Evolutionary conservation across 768 basidiomycete species (phyloP).

Genomic region (Trametes elegans): DNA sequence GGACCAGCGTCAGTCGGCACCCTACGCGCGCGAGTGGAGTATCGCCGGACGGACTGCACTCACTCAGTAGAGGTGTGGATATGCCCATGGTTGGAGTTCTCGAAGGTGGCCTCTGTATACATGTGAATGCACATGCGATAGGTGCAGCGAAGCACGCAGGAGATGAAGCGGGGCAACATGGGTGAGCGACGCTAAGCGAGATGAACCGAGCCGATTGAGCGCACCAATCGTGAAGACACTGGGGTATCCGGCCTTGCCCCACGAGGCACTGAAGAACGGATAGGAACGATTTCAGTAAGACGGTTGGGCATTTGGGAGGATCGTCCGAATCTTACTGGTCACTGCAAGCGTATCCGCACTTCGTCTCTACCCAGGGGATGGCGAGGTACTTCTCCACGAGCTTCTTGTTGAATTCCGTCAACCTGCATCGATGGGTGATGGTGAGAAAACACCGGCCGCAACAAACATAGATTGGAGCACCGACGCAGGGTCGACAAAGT

Average conservation of each 20-base stretch:
- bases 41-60: constrained; percentile 31
- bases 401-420: constrained; percentile 78
- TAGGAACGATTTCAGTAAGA: constrained; percentile 25
- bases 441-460: constrained; percentile 1
- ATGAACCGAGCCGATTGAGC: constrained; percentile 22
- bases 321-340: constrained; percentile 64
- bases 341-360: constrained; percentile 93
- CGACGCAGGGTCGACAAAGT: constrained; percentile 59
- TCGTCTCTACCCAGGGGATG: constrained; percentile 84
- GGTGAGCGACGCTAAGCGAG: constrained; percentile 13
- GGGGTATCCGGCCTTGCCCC: constrained; percentile 84
- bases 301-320: constrained; percentile 19
- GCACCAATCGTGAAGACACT: constrained; percentile 81
- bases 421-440: constrained; percentile 39
- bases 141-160: not conserved
- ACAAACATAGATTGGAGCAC: constrained; percentile 10
- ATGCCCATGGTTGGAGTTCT: constrained; percentile 69
- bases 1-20: constrained; percentile 12
- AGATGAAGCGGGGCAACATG: constrained; percentile 2
- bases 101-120: constrained; percentile 59
- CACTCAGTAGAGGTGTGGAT: constrained; percentile 85
- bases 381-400: constrained; percentile 77
- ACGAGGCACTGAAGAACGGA: constrained; percentile 59
- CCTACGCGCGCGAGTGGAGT: constrained; percentile 9
- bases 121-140: constrained; percentile 13